Base-by-base conservation (phyloP, 1,284 basidiomycete genomes). In the Coniophora puteana region DNA sequence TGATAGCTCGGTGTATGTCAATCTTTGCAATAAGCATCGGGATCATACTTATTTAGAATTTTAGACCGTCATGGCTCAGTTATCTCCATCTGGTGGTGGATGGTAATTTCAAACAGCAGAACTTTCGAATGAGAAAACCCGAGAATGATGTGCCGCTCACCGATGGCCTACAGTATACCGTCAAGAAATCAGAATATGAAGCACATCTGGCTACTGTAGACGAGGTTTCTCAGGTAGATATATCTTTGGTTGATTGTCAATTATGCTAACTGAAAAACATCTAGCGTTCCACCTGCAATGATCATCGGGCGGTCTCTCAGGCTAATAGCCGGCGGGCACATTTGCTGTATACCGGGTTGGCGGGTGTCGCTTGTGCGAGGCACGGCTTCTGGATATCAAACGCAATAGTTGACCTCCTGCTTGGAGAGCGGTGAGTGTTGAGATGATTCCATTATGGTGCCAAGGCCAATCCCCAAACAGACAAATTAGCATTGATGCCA, bases 381-480 rank as follows among this genome's bases (percentile, higher is more conserved):
- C 50, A 51, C 25, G 50, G 47, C 3, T 44, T 29, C 35, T 43
- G 39, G 11, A 18, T 45, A 3, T 48, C 49, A 0, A 41, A 53
- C 21, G 41, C 46, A 0, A 22, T 49, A 5, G 52, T 55, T 0
- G 52, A 57, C 23, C 54, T 57, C 21, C 51, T 50, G 5, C 42
- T 40, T 24, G 52, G 54, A 2, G 45, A 57, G 8, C 14, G 38
- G 51, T 56, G 29, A 8, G 44, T 40, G 26, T n/a, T 23, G 21
- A n/a, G n/a, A n/a, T n/a, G n/a, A n/a, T n/a, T n/a, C n/a, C n/a
- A n/a, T n/a, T 27, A 27, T n/a, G 16, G 33, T 14, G 14, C 20
- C 21, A 20, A n/a, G 14, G 33, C n/a, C 20, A 20, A 8, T n/a
- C 21, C 13, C 6, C 21, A 21, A 34, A 28, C 29, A 49, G 50